Base-by-base conservation (phyloP, 2,329 filamentous ascomycete genomes). In the Fusarium sp. region DNA sequence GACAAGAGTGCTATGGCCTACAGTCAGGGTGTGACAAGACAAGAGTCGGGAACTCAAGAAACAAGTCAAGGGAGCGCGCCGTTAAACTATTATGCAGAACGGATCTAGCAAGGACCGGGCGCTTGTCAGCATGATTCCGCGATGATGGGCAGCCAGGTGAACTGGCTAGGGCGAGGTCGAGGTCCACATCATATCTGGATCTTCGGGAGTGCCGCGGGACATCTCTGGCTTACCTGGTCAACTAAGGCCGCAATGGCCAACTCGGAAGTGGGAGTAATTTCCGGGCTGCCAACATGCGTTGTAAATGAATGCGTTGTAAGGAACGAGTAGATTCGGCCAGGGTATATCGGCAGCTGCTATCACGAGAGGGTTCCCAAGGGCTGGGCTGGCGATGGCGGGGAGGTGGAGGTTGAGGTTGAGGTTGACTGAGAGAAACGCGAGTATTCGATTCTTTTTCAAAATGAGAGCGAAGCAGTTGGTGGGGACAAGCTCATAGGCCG, bases 11-110 rank as follows among this genome's bases (percentile, higher is more conserved):
- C 78, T 78, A 69, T 77, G 74, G 79, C 88, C 81, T 88, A 90
- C 88, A 88, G 79, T 52, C 78, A 88, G 85, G 79, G 85, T 81
- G 78, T 89, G 86, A 78, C 81, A 84, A 72, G 86, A 83, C 81
- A 84, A 72, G 86, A 83, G 78, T 88, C 86, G 88, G 89, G 89
- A 83, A 80, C 69, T 76, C 65, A 70, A 47, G 63, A 63, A 65
- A 59, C 63, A 68, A 66, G 47, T 25, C 45, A 56, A 70, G 58
- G 71, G 73, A 78, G 70, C 70, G 75, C 62, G 68, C 50, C 52
- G 76, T 77, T 78, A 73, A 75, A 74, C 72, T 77, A 78, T 73
- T 73, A 71, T 74, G 72, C 57, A 66, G 68, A 66, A 70, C 66
- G 63, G 68, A 79, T 78, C 77, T 79, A 70, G 57, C 74, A 77